A percentile compares a stretch with the other conserved stretches of the same genome.
These are phyloP conservation scores for Populus deltoides DNA, from an alignment of 345 rosid genomes.

Conservation along the genomic window DNA sequence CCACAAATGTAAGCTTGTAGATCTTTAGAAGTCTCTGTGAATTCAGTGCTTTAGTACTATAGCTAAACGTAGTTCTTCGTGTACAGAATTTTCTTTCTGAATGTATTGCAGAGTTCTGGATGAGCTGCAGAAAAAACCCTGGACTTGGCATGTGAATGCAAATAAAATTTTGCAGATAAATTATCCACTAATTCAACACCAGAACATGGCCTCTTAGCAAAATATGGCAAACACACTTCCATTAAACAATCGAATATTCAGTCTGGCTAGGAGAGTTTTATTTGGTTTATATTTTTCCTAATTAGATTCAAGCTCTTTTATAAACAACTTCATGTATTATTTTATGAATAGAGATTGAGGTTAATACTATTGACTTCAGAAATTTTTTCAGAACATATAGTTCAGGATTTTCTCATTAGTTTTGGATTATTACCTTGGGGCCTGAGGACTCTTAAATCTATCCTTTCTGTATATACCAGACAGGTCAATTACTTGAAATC, in stretches of 20 bases:
- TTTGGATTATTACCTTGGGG: too few relatives aligned
- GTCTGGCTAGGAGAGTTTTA: neutral
- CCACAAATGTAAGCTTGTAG: neutral
- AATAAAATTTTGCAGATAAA: neutral
- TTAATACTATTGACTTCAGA: too few relatives aligned
- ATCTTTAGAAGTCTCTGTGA: neutral
- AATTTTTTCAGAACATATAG: too few relatives aligned
- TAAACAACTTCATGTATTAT: too few relatives aligned
- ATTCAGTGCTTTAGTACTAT: too few relatives aligned
- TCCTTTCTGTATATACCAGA: too few relatives aligned
- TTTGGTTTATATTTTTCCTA: too few relatives aligned
- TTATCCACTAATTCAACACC: neutral
- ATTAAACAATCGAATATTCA: too few relatives aligned
- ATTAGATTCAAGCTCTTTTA: too few relatives aligned
- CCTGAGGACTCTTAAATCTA: too few relatives aligned
- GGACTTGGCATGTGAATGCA: neutral
- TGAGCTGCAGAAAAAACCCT: neutral
- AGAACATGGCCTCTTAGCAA: neutral
- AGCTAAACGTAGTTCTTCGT: neutral
- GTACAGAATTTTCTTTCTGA: neutral
- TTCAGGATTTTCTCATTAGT: too few relatives aligned
- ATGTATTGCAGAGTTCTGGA: neutral
- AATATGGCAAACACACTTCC: neutral
- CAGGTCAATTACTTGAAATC: neutral
- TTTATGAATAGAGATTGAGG: too few relatives aligned